Evolutionary conservation across 768 basidiomycete species (phyloP), one percentile per base, ranked within the genome.

Genomic region (Roridomyces roridus): DNA sequence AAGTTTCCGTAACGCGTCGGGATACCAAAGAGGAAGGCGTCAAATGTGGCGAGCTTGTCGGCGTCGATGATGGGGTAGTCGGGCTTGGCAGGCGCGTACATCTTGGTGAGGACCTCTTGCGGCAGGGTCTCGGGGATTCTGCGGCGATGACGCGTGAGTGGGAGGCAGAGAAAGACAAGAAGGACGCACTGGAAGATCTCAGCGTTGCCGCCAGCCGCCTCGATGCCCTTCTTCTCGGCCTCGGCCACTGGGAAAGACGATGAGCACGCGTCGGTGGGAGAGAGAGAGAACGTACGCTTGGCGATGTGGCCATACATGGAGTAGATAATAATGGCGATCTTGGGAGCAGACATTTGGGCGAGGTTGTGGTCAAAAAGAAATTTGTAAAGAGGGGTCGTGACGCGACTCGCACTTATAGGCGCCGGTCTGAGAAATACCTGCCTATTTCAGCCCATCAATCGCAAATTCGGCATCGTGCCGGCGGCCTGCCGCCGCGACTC

Each of bases 91-190:
- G 87, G 83, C 4, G 91, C 91, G 57, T 87, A 72, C 85, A 96
- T 83, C 68, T 81, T 81, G 43, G 68, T 65, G 36, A 94, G 79
- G 45, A 93, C 69, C 7, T 92, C 89, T 10, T 79, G 68, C 3
- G 88, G 65, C 46, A 96, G 87, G 0, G 92, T 96, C 76, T 96
- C 94, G 46, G 85, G 66, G 56, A 96, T 82, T 71, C 90, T 92
- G 57, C 10, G 42, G n/a, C n/a, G n/a, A n/a, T n/a, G n/a, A n/a
- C 10, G 26, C 3, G 2, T 18, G 23, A 8, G 31, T 37, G 37
- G 20, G 18, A 29, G 21, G 25, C 36, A 46, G 7, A n/a, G n/a
- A 34, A 29, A n/a, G 5, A 39, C 15, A 25, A 24, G 36, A 25
- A 26, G 14, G 20, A 34, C 81, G 51, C 67, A 85, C 86, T 86